These are phyloP conservation scores for Parasarocladium wereldwijsianum DNA, from an alignment of 2,329 filamentous ascomycete genomes.

Conservation along the genomic window DNA sequence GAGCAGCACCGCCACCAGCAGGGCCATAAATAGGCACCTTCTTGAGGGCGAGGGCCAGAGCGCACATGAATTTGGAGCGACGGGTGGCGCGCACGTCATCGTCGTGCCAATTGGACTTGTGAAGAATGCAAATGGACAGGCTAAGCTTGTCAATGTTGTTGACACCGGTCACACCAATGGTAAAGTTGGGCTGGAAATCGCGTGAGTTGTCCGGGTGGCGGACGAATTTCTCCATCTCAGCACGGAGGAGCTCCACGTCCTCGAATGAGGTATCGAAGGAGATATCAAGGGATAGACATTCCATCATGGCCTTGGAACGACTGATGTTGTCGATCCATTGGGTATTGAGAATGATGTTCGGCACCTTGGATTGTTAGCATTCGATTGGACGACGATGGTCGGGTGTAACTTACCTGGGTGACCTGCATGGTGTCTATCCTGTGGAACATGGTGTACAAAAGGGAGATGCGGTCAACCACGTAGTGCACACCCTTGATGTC, in stretches of 20 bases:
- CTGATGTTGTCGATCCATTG: constrained; percentile 94
- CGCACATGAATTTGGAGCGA: constrained; percentile 94
- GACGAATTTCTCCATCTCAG: constrained; percentile 78
- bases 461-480: constrained; percentile 83
- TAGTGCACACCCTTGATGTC: constrained; percentile 60
- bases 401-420: constrained; percentile 29
- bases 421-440: constrained; percentile 70
- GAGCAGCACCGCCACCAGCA: constrained; percentile 50
- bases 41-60: constrained; percentile 69
- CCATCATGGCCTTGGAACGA: constrained; percentile 83
- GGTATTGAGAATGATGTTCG: constrained; percentile 83
- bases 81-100: constrained; percentile 67
- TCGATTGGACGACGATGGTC: not conserved
- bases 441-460: constrained; percentile 85
- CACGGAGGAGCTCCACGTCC: constrained; percentile 71
- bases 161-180: constrained; percentile 63
- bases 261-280: constrained; percentile 80
- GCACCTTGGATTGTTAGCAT: constrained; percentile 39
- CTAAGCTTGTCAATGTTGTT: constrained; percentile 79
- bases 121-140: constrained; percentile 69
- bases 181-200: constrained; percentile 78
- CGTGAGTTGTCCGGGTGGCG: constrained; percentile 69
- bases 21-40: constrained; percentile 77
- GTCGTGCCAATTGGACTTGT: constrained; percentile 90
- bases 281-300: constrained; percentile 65